Evolutionary conservation across 2,329 filamentous ascomycete genomes (phyloP).

Genomic region (Sporothrix variecibatus): DNA sequence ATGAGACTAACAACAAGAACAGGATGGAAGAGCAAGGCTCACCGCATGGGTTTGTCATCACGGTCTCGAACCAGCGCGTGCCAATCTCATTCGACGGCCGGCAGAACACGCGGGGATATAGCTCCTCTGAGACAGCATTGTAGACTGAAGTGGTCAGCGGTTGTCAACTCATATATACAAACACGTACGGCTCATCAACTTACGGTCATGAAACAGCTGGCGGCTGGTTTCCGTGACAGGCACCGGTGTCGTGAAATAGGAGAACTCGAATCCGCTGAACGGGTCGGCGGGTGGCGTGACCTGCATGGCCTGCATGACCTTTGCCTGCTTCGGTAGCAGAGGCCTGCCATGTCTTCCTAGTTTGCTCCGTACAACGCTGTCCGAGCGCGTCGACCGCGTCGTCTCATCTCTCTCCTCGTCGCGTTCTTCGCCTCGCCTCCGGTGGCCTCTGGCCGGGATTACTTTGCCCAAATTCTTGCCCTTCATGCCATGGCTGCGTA

Average conservation of each 20-base stretch:
- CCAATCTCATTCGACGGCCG: background rate
- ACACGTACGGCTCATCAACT: background rate
- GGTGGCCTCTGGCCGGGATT: slow-evolving; percentile 6
- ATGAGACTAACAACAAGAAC: background rate
- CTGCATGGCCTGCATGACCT: background rate
- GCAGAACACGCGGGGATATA: slow-evolving; percentile 7
- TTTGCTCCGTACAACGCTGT: background rate
- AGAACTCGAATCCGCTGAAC: background rate
- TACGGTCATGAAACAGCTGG: slow-evolving; percentile 17
- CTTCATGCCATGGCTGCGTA: slow-evolving; percentile 19
- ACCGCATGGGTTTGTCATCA: slow-evolving; percentile 14
- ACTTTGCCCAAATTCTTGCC: slow-evolving; percentile 18
- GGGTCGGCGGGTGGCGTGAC: background rate
- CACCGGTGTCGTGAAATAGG: slow-evolving; percentile 17
- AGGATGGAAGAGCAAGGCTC: background rate
- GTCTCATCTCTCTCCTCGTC: background rate
- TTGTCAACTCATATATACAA: background rate
- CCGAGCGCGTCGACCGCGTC: background rate
- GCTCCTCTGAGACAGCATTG: slow-evolving; percentile 14
- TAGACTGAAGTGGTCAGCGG: background rate
- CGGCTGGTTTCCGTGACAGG: background rate
- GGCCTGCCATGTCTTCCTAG: background rate
- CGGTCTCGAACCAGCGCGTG: slow-evolving; percentile 15
- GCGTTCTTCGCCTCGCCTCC: background rate
- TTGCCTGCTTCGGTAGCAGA: slow-evolving; percentile 7